Base-by-base conservation (phyloP, 1,284 basidiomycete species). In the Leccinum pallidistipes region DNA sequence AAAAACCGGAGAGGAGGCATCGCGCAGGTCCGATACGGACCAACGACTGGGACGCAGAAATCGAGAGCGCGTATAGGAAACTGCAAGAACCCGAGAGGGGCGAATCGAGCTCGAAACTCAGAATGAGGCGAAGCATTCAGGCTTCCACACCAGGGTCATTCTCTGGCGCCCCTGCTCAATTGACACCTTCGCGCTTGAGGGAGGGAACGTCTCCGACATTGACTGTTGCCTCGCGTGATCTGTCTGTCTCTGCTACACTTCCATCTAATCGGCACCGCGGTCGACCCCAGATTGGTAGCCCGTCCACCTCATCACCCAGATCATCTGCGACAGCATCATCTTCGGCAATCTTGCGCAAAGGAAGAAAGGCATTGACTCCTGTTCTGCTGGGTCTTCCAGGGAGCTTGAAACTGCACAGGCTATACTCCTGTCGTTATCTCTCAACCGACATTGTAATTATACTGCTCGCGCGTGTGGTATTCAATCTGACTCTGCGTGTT, bases 1-100 rank as follows among this genome's bases (percentile, higher is more conserved):
- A 84, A 58, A 84, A 83, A 64, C 55, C 71, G 16, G 67, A 63
- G 55, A 70, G 63, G 52, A 60, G 52, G 18, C 64, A 38, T 38
- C 59, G 59, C 4, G 53, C 57, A 7, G 50, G 32, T 38, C 62
- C 62, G 16, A 34, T 45, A 24, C 62, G 64, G 11, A 60, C 72
- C 6, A 59, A 50, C 12, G 40, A 62, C 5, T 74, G 72, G 72
- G 75, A 76, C 27, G 62, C 62, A 45, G 68, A 76, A 52, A 61
- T 76, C 56, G 70, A 74, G 4, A 51, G 16, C 1, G 58, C 64
- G 0, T 65, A 68, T 40, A 47, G 58, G 2, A 66, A 58, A 45
- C 16, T 66, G 29, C 66, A 75, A 43, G 74, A 75, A 51, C 74
- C 70, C 1, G 71, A 73, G 55, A 65, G 21, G 1, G 70, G 73